These are phyloP conservation scores for Leccinum barrowsii DNA, from an alignment of 768 basidiomycete species.

Conservation along the genomic window DNA sequence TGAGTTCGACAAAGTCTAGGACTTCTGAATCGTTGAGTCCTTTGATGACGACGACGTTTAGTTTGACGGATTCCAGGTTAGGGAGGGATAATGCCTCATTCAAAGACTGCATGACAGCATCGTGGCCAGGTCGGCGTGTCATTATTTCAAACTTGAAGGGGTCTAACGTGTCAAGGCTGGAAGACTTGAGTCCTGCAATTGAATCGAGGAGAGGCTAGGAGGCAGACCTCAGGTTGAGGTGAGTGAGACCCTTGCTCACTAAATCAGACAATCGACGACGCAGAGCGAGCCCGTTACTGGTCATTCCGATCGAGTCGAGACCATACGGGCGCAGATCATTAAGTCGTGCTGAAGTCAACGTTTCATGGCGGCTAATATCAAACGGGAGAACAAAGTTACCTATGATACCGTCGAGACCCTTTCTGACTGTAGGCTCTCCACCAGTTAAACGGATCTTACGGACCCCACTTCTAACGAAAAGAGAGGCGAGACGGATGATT, in stretches of 20 bases:
- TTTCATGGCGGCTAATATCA: slow-evolving; percentile 4
- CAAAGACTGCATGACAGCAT: slow-evolving; percentile 67
- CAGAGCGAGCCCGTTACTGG: slow-evolving; percentile 76
- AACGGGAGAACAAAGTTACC: slow-evolving; percentile 37
- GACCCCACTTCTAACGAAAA: slow-evolving; percentile 82
- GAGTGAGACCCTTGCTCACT: slow-evolving; percentile 69
- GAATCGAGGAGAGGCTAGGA: slow-evolving; percentile 1
- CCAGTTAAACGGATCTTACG: slow-evolving; percentile 87
- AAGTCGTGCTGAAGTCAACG: slow-evolving; percentile 46
- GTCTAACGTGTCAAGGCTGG: slow-evolving; percentile 79
- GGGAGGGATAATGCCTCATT: slow-evolving; percentile 55
- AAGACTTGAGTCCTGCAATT: slow-evolving; percentile 6
- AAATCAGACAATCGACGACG: slow-evolving; percentile 69
- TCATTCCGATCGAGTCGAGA: slow-evolving; percentile 78
- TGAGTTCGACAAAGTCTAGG: slow-evolving; percentile 74
- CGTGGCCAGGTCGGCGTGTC: slow-evolving; percentile 74
- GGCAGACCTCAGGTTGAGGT: slow-evolving; percentile 63
- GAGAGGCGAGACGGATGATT: slow-evolving; percentile 61
- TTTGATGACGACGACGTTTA: slow-evolving; percentile 82
- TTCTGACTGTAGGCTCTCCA: slow-evolving; percentile 83
- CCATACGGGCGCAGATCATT: slow-evolving; percentile 57
- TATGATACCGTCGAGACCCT: slow-evolving; percentile 67
- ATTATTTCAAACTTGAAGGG: slow-evolving; percentile 87
- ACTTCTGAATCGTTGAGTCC: slow-evolving; percentile 82
- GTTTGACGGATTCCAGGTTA: slow-evolving; percentile 59